Conservation (phyloP, 2,329 filamentous ascomycete species). For the Paraphoma sp. region DNA sequence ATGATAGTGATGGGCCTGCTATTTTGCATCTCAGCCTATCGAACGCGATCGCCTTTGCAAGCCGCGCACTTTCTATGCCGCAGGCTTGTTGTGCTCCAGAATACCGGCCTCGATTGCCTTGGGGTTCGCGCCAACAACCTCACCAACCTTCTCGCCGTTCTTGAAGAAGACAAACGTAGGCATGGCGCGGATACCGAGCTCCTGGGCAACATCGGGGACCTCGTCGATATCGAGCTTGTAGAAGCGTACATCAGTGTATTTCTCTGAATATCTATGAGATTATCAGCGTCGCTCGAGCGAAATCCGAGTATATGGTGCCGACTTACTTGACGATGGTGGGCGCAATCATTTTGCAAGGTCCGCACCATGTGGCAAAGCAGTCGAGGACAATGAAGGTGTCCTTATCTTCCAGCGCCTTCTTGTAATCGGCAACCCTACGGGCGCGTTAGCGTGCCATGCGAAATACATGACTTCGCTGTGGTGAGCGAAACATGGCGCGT, state of each 20-base stretch:
- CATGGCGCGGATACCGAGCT: conserved; percentile 87
- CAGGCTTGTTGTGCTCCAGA: conserved; percentile 40
- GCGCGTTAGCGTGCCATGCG: background rate
- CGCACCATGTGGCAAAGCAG: conserved; percentile 90
- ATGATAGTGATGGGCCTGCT: background rate
- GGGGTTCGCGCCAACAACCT: conserved; percentile 85
- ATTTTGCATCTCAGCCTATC: background rate
- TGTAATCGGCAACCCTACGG: conserved; percentile 52
- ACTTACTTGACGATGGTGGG: conserved; percentile 73
- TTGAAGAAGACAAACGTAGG: conserved; percentile 90
- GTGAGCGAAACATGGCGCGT: conserved; percentile 4
- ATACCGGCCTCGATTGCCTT: conserved; percentile 65
- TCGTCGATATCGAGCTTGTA: conserved; percentile 92
- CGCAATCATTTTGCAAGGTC: conserved; percentile 90
- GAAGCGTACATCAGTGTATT: conserved; percentile 71
- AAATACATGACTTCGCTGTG: conserved; percentile 17
- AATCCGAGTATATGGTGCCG: background rate
- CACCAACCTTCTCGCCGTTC: conserved; percentile 72
- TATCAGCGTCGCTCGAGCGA: conserved; percentile 7
- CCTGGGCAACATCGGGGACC: conserved; percentile 74
- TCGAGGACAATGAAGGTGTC: conserved; percentile 78
- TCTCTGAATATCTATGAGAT: conserved; percentile 62
- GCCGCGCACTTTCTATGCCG: conserved; percentile 19
- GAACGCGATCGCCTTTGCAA: conserved; percentile 12
- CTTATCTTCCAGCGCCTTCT: conserved; percentile 58